Percentiles rank a stretch among this genome's conserved stretches.
Conservation (phyloP, 2,329 filamentous ascomycete species). For the Claviceps spartinae region DNA sequence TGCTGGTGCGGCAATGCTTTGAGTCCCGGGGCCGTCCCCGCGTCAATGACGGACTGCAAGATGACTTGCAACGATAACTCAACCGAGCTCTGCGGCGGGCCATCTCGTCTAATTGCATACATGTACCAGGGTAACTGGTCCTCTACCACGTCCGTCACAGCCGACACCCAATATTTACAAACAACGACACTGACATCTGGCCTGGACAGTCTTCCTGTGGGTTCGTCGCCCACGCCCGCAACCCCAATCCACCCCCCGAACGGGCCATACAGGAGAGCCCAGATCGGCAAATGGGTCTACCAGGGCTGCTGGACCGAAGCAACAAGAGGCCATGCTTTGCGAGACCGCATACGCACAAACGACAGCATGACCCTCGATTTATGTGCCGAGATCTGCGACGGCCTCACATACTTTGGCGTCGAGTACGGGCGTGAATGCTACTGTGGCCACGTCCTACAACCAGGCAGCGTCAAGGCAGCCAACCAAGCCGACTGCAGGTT, state of each 20-base stretch:
- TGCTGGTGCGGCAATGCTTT: conserved; percentile 24
- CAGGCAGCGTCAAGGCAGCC: conserved; percentile 13
- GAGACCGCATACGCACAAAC: conserved; percentile 13
- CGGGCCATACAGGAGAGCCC: conserved; percentile 12
- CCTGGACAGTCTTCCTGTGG: not conserved
- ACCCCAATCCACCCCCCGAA: conserved; percentile 11
- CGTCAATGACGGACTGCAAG: conserved; percentile 18
- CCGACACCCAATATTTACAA: conserved; percentile 16
- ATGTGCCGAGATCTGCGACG: conserved; percentile 20
- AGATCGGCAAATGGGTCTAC: conserved; percentile 17
- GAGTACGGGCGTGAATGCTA: conserved; percentile 26
- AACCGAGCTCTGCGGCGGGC: conserved; percentile 24
- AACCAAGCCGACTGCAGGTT: conserved; percentile 21
- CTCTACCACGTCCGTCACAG: conserved; percentile 15
- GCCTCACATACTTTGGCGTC: conserved; percentile 22
- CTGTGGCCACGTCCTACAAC: conserved; percentile 20
- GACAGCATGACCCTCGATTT: conserved; percentile 21
- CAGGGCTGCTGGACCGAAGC: conserved; percentile 26
- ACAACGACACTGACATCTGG: conserved; percentile 1
- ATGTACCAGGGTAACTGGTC: conserved; percentile 11
- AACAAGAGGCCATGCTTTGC: conserved; percentile 17
- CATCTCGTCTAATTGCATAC: conserved; percentile 22
- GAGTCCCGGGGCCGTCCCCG: conserved; percentile 14
- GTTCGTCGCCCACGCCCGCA: conserved; percentile 5
- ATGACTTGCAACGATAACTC: conserved; percentile 24